Conservation (phyloP, 2,329 filamentous ascomycete genomes). For the Cercospora sp. region DNA sequence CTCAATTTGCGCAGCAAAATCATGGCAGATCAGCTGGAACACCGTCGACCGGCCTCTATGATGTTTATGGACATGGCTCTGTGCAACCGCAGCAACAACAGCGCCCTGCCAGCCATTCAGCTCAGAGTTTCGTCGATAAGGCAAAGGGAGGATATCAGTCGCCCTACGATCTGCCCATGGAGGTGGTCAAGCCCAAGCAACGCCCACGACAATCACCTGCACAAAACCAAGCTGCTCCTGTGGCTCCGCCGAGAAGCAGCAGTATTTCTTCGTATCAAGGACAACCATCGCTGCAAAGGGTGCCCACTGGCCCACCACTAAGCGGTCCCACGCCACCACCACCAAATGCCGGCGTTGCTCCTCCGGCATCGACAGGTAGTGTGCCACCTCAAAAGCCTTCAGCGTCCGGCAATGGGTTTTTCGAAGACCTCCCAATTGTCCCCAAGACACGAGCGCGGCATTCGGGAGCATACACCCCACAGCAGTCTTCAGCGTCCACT, state of each 20-base stretch:
- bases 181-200: conserved; percentile 72
- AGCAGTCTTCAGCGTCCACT: conserved; percentile 21
- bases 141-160: conserved; percentile 89
- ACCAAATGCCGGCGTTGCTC: conserved; percentile 41
- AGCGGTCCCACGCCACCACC: conserved; percentile 41
- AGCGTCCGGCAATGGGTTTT: conserved; percentile 46
- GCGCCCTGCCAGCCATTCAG: conserved; percentile 52
- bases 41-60: conserved; percentile 38
- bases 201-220: conserved; percentile 39
- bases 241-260: conserved; percentile 60
- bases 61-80: conserved; percentile 34
- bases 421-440: conserved; percentile 51
- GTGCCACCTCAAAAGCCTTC: conserved; percentile 10
- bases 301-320: conserved; percentile 18
- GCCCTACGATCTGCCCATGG: conserved; percentile 92
- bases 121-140: conserved; percentile 85
- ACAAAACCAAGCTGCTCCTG: conserved; percentile 37
- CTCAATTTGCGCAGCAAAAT: conserved; percentile 26
- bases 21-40: conserved; percentile 37
- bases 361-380: conserved; percentile 15
- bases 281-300: conserved; percentile 13
- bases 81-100: conserved; percentile 37
- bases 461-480: conserved; percentile 34
- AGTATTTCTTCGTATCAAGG: conserved; percentile 45
- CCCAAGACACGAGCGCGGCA: conserved; percentile 43